Evolutionary conservation across 257 asterid genomes (phyloP).

Genomic region (Primulina tabacum): DNA sequence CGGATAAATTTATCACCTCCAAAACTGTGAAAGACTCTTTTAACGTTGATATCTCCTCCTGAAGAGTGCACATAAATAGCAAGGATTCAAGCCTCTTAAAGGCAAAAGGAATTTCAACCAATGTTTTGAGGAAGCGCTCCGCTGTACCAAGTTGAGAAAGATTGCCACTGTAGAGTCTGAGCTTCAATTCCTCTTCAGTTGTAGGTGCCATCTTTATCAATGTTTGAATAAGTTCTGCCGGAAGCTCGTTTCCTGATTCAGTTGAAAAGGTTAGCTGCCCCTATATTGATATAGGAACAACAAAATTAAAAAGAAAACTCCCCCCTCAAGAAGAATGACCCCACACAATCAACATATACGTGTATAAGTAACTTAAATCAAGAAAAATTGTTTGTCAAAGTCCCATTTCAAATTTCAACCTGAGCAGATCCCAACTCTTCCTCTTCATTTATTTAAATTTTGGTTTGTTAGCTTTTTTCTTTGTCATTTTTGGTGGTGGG

Average conservation of each 20-base stretch:
- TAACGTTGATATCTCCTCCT: constrained; percentile 42
- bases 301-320: background rate
- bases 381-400: background rate
- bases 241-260: constrained; percentile 63
- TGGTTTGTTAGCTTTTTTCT: too few species aligned
- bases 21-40: constrained; percentile 48
- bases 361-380: background rate
- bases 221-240: constrained; percentile 55
- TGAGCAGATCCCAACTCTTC: too few species aligned
- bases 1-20: constrained; percentile 43
- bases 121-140: constrained; percentile 60
- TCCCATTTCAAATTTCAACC: too few species aligned
- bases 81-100: constrained; percentile 58
- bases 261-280: constrained; percentile 14
- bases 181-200: constrained; percentile 61
- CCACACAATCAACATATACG: background rate
- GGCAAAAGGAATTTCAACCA: constrained; percentile 69
- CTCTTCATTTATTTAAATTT: too few species aligned
- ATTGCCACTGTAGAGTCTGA: constrained; percentile 55
- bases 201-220: constrained; percentile 76
- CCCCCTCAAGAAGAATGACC: background rate
- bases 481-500: too few species aligned
- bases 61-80: constrained; percentile 58
- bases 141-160: constrained; percentile 54
- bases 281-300: background rate